Base-by-base conservation (phyloP, 1,139 yeast genomes). In the Debaryomyces nepalensis region DNA sequence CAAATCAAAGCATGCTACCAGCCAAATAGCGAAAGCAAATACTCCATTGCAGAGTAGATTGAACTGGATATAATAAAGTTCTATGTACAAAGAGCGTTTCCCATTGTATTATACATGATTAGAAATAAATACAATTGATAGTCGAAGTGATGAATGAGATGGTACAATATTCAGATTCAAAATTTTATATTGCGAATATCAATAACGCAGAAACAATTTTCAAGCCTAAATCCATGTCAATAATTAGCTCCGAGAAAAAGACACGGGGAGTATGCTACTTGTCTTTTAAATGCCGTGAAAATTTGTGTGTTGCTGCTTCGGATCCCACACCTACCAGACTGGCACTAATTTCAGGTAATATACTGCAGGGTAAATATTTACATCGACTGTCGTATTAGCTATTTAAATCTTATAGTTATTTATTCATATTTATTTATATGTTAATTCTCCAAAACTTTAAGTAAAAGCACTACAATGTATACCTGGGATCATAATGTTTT, bases 41-140 rank as follows among this genome's bases (percentile, higher is more conserved):
- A 58, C 54, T 73, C 41, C 63, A 61, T 44, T 72, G 78, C 50
- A 57, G 68, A 54, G 51, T 61, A 8, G 71, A 68, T 48, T 69
- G 64, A 48, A 49, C 70, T 7, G 53, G 48, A 62, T n/a, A 48
- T 47, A 11, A 60, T 55, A 3, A 42, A 55, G 1, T 50, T 58
- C 40, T 73, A 77, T 48, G 45, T 10, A 29, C 58, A 8, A 65
- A 62, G 42, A 72, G 67, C 48, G 53, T 16, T 73, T 77, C 45
- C 77, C 77, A 1, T 33, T 46, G 10, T 73, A 77, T 49, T 40
- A 50, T 3, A 51, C 70, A 0, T 54, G 60, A 34, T 47, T 71
- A 4, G 38, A 55, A 0, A 60, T 71, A 3, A 46, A 57, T 3
- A 57, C 67, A 8, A 43, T 51, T 4, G 66, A 67, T 48, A 54